A percentile compares a stretch with the other conserved stretches of the same genome.
These are phyloP conservation scores for Aspergillus texensis DNA, from an alignment of 2,329 filamentous ascomycete species.

Conservation along the genomic window DNA sequence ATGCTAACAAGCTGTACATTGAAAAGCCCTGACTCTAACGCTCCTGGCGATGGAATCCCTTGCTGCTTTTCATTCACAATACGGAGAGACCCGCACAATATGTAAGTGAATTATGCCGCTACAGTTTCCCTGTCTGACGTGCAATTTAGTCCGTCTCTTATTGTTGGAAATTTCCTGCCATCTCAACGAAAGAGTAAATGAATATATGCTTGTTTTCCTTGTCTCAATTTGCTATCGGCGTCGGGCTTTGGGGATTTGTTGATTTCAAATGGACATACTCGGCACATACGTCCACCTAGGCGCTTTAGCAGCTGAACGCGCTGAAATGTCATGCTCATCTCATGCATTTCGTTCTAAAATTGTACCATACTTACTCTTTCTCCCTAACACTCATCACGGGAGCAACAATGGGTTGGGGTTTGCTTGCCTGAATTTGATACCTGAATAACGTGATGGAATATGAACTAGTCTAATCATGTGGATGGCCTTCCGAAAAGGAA, in stretches of 20 bases:
- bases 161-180: constrained; percentile 95
- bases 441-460: constrained; percentile 8
- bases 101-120: constrained; percentile 64
- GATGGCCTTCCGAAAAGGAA: neutral
- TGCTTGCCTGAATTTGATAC: neutral
- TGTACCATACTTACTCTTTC: constrained; percentile 18
- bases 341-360: constrained; percentile 7
- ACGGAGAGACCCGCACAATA: constrained; percentile 88
- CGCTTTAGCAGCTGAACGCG: neutral
- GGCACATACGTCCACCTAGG: neutral
- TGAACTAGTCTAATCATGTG: constrained; percentile 20
- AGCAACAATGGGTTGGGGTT: neutral
- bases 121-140: constrained; percentile 2
- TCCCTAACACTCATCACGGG: neutral
- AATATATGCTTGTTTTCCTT: neutral
- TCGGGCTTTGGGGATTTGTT: constrained; percentile 3
- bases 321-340: neutral
- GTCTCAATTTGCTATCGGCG: neutral
- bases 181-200: constrained; percentile 65
- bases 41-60: constrained; percentile 70
- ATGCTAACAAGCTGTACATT: constrained; percentile 91
- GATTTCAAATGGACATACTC: neutral
- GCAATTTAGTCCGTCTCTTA: constrained; percentile 76
- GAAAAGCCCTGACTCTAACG: constrained; percentile 76
- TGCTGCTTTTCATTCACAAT: constrained; percentile 99